phyloP scores from a whole-genome alignment of 139 green algal genomes.

The Closterium sp. region DNA sequence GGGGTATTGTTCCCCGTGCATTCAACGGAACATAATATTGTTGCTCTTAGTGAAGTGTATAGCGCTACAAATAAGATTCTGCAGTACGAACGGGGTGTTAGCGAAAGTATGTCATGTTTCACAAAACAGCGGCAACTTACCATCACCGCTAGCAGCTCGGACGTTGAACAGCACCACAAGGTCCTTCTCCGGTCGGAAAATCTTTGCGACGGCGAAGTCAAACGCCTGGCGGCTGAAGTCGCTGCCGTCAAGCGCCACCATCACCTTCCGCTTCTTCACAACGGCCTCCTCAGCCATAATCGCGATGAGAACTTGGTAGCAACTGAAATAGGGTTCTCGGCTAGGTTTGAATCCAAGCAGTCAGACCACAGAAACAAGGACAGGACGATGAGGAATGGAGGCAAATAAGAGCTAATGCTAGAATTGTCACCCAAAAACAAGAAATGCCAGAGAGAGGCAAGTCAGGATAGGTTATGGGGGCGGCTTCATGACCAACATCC shows the following conservation, averaged over 20 bases:
- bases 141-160: neutral
- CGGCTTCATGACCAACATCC: no score
- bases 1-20: neutral
- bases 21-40: neutral
- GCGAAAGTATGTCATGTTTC: neutral
- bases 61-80: neutral
- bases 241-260: conserved; percentile 5
- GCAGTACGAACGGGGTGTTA: neutral
- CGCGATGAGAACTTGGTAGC: neutral
- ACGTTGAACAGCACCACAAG: neutral
- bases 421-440: neutral
- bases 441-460: neutral
- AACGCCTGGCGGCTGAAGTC: conserved; percentile 2
- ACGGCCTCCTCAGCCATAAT: neutral
- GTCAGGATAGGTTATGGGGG: neutral
- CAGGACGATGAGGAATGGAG: neutral
- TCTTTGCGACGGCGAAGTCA: conserved; percentile 1
- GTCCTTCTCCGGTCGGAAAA: neutral
- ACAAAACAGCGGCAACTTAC: neutral
- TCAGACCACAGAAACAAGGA: no score
- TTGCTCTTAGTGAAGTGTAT: neutral
- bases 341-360: neutral
- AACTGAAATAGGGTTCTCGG: neutral
- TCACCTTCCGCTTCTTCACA: conserved; percentile 5
- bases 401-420: neutral